A percentile compares a stretch with the other conserved stretches of the same genome.
Evolutionary conservation across 257 asterid genomes (phyloP).

Genomic region (Ballota nigra): DNA sequence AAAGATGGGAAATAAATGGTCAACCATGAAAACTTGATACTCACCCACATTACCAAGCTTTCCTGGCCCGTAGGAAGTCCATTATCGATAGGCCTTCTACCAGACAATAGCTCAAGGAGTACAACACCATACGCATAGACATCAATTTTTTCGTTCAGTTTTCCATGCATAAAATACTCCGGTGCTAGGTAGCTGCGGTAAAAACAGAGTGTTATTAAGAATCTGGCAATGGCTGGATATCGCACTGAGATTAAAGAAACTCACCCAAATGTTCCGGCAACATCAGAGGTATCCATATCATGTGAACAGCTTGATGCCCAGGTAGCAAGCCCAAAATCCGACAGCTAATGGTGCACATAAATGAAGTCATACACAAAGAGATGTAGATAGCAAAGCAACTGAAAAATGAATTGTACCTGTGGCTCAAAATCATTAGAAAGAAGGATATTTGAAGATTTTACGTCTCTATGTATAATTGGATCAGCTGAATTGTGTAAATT

Average conservation of each 20-base stretch:
- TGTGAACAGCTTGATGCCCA: slow-evolving; percentile 57
- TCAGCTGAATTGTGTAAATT: slow-evolving; percentile 53
- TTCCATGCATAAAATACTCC: slow-evolving; percentile 75
- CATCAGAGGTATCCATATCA: slow-evolving; percentile 52
- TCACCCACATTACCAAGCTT: slow-evolving; percentile 84
- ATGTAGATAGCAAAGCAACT: background rate
- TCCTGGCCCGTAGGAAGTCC: slow-evolving; percentile 57
- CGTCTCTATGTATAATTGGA: slow-evolving; percentile 80
- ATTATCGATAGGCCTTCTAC: slow-evolving; percentile 73
- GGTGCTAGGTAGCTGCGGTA: slow-evolving; percentile 87
- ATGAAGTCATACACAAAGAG: background rate
- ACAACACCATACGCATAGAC: slow-evolving; percentile 84
- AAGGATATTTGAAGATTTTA: slow-evolving; percentile 84
- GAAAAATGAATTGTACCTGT: slow-evolving; percentile 44
- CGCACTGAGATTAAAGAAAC: slow-evolving; percentile 22
- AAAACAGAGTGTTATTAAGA: background rate
- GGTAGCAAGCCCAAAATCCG: slow-evolving; percentile 85
- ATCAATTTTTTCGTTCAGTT: slow-evolving; percentile 66
- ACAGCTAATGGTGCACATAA: slow-evolving; percentile 36
- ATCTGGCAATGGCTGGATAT: slow-evolving; percentile 12
- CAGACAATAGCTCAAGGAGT: slow-evolving; percentile 84
- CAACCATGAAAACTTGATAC: slow-evolving; percentile 23
- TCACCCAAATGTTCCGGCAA: slow-evolving; percentile 92
- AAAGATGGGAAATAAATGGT: background rate
- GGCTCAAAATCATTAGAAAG: slow-evolving; percentile 74